Evolutionary conservation across 371 early-diverging fungal genomes (phyloP), one percentile per base, ranked within the genome.

Genomic region (Rhizopus sp.): DNA sequence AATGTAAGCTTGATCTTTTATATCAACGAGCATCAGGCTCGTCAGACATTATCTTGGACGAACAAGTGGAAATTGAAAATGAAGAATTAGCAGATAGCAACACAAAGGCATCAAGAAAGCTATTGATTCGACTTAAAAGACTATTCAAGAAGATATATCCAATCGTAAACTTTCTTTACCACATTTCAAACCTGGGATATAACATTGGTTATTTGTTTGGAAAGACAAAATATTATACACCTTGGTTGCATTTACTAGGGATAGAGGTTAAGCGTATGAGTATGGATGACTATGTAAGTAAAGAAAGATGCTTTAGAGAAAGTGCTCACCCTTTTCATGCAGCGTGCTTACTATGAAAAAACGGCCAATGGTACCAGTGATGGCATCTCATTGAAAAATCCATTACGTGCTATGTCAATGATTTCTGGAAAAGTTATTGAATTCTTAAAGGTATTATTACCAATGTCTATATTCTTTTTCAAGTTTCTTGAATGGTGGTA

Each of bases 401-500:
- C 73, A 15, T 31, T 73, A 1, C 39, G 57, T 1, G 48, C 60
- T 12, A 15, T 65, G 31, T 50, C 70, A 0, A 60, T 63, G 10
- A 56, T 82, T 1, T 64, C 87, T n/a, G 56, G 77, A 9, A 78
- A 82, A 51, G 81, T 84, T 0, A 73, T 93, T 35, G 89, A 90
- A 44, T 77, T 86, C 55, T 78, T 93, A 37, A 88, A 91, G 59
- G 81, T 86, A 3, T 60, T 88, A 7, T 67, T 96, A 53, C 96
- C 95, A 31, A 83, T 93, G 83, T 87, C 92, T 0, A 90, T 96
- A 41, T 93, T 95, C 77, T 88, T 93, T 60, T 93, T 89, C 81
- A 91, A 90, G 59, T 96, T 96, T 60, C 65, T 94, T 63, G 96
- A 95, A 72, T 95, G 97, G 96, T 95, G 95, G 95, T 93, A 93